Evolutionary conservation across 257 asterid species (phyloP).

Genomic region (Scutellaria galericulata): DNA sequence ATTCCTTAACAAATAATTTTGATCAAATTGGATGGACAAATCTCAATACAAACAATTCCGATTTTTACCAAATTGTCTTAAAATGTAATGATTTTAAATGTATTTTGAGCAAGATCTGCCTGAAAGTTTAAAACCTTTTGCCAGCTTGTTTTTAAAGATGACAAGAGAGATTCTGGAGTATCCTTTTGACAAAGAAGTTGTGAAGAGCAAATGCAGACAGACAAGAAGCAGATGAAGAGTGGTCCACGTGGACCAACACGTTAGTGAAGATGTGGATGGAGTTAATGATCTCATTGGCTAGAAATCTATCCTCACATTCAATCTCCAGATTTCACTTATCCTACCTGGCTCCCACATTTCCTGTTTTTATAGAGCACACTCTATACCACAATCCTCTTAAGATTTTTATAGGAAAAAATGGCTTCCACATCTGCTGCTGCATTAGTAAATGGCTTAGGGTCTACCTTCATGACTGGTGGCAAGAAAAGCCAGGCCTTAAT

Average conservation of each 20-base stretch:
- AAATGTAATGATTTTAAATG: too few species aligned
- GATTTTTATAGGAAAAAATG: conserved; percentile 41
- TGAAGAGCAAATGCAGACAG: not conserved
- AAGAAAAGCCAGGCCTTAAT: conserved; percentile 61
- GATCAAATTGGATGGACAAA: too few species aligned
- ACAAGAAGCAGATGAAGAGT: conserved; percentile 34
- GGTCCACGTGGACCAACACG: conserved; percentile 46
- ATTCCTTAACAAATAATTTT: too few species aligned
- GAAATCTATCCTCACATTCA: conserved; percentile 56
- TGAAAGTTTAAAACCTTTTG: too few species aligned
- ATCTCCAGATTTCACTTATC: conserved; percentile 42
- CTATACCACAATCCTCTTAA: not conserved
- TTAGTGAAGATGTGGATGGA: conserved; percentile 42
- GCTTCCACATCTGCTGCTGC: conserved; percentile 92
- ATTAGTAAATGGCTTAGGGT: conserved; percentile 57
- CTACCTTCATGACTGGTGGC: conserved; percentile 65
- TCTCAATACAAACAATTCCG: too few species aligned
- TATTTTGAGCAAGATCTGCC: too few species aligned
- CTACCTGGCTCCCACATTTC: conserved; percentile 23
- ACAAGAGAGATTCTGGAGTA: not conserved
- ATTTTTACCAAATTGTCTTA: too few species aligned
- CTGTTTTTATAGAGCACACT: conserved; percentile 31
- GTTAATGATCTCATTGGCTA: conserved; percentile 52
- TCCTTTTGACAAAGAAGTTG: too few species aligned
- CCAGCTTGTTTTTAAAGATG: too few species aligned